A percentile compares a stretch with the other conserved stretches of the same genome.
These are phyloP conservation scores for Penicillium lagena DNA, from an alignment of 495 filamentous ascomycete genomes.

Conservation along the genomic window DNA sequence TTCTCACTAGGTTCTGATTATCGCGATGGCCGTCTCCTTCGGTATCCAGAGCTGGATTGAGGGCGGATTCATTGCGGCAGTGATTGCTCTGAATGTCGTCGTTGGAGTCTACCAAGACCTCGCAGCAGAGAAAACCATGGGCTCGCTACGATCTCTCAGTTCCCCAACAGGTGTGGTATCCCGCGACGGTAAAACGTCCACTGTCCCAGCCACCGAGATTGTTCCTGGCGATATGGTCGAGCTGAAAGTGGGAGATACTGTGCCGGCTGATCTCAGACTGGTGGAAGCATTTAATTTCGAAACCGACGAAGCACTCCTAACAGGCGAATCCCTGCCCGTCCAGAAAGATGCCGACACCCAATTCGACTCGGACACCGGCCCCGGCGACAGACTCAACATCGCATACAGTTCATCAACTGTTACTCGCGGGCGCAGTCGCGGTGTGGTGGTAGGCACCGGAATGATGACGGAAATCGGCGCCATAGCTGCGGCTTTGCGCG, in stretches of 20 bases:
- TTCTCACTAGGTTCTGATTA: constrained; percentile 48
- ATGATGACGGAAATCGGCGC: constrained; percentile 68
- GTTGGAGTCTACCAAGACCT: constrained; percentile 69
- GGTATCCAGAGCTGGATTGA: constrained; percentile 65
- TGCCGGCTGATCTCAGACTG: constrained; percentile 65
- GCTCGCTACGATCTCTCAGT: constrained; percentile 56
- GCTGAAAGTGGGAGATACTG: constrained; percentile 77
- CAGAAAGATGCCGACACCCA: constrained; percentile 45
- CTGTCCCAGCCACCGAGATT: constrained; percentile 47
- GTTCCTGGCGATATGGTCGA: constrained; percentile 64
- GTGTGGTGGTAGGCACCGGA: constrained; percentile 64
- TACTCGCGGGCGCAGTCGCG: constrained; percentile 62
- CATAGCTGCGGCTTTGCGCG: constrained; percentile 58
- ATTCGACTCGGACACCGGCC: constrained; percentile 45
- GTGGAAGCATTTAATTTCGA: constrained; percentile 66
- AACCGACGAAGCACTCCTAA: constrained; percentile 67
- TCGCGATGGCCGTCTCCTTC: constrained; percentile 66
- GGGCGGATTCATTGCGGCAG: constrained; percentile 59
- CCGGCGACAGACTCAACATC: constrained; percentile 67
- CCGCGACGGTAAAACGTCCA: constrained; percentile 45
- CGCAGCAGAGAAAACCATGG: constrained; percentile 70
- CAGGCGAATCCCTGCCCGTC: constrained; percentile 73
- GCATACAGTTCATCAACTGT: constrained; percentile 66
- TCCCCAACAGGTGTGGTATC: constrained; percentile 56
- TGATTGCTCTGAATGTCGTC: constrained; percentile 60